Base-by-base conservation (phyloP, 768 basidiomycete species). In the Leucogyrophana mollusca region DNA sequence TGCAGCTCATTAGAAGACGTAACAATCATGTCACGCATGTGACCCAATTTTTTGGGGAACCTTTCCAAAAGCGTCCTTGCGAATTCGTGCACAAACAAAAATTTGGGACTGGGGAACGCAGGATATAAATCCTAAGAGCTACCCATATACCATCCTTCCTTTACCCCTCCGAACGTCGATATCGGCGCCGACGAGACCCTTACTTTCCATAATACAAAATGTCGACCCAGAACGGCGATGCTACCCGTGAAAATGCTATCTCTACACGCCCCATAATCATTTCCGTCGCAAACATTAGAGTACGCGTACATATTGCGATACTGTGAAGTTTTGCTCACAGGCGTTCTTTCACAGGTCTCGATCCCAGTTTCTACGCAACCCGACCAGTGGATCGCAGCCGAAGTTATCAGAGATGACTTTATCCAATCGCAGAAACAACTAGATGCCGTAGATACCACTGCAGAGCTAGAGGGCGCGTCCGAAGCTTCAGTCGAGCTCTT, bases 331-430 rank as follows among this genome's bases (percentile, higher is more conserved):
- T 34, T 40, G 27, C 38, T 52, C 44, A 54, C 34, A 18, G 25
- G 36, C 36, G 33, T 22, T 32, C 22, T 36, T 34, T 40, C 55
- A 11, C 53, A 93, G 90, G 67, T 95, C 51, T 85, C 88, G 52
- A 83, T 97, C 66, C 92, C 90, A 37, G 88, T 96, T 48, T 85
- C 91, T 37, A 83, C 89, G n/a, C 70, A 73, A 32, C 53, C 73
- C 54, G 83, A 93, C 66, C 82, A 91, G 67, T 96, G 94, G 94
- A 90, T 93, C 61, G 79, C 83, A 44, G 93, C 94, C 42, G 93
- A 95, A 71, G 83, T 94, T 59, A 80, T 95, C 47, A 77, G 88
- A 59, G 93, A 96, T 59, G 90, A 94, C 49, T 97, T 95, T 64
- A 68, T 76, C 46, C 80, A 90, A 66, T 66, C 76, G 45, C 80